Evolutionary conservation across 495 filamentous ascomycete species (phyloP).

Genomic region (Talaromyces adpressus): DNA sequence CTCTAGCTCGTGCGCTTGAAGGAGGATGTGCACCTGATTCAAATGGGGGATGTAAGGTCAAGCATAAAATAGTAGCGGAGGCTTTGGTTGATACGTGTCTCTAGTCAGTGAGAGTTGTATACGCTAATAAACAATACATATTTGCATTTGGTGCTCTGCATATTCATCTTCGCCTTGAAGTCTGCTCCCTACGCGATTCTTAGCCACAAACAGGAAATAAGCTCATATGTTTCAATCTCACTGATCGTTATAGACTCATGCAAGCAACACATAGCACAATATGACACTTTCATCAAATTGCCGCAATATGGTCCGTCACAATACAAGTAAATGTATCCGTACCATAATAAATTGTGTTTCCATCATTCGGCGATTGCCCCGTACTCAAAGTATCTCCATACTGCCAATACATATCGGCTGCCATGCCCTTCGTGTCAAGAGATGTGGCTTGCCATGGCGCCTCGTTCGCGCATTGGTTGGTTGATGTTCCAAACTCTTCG

Average conservation of each 20-base stretch:
- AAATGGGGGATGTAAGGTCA: too few species aligned
- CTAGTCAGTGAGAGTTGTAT: too few species aligned
- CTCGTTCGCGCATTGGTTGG: slow-evolving; percentile 34
- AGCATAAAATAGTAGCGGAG: too few species aligned
- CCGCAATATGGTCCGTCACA: slow-evolving; percentile 49
- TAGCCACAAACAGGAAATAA: too few species aligned
- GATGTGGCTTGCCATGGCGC: slow-evolving; percentile 52
- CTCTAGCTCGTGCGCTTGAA: too few species aligned
- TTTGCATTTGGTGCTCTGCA: too few species aligned
- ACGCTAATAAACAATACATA: too few species aligned
- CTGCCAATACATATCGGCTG: slow-evolving; percentile 61
- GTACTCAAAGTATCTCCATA: slow-evolving; percentile 49
- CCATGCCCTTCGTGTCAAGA: slow-evolving; percentile 36
- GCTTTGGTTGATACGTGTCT: too few species aligned
- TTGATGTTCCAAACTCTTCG: slow-evolving; percentile 59
- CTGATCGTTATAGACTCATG: background rate
- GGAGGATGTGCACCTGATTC: too few species aligned
- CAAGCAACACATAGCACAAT: background rate
- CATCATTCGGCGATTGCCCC: slow-evolving; percentile 53
- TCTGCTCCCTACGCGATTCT: too few species aligned
- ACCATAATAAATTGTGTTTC: slow-evolving; percentile 55
- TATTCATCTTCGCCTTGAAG: too few species aligned
- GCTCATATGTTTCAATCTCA: too few species aligned
- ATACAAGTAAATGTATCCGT: slow-evolving; percentile 45
- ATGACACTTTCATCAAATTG: background rate